Evolutionary conservation across 805 yeast species (phyloP), one percentile per base, ranked within the genome.

Genomic region (Yarrowia sp.): DNA sequence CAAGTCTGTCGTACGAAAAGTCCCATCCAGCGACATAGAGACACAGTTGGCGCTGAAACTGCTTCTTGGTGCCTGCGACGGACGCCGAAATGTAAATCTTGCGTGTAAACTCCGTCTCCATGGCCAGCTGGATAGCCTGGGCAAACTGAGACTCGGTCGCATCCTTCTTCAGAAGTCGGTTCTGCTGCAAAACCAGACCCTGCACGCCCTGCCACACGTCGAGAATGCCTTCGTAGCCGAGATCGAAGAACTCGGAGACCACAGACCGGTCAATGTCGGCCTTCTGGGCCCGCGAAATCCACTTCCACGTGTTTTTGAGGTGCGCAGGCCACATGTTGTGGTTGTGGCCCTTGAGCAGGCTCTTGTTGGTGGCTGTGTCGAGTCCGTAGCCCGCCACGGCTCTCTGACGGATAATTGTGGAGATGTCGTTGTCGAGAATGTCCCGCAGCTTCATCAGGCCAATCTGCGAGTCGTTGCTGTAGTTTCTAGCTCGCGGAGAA

Each of bases 1-100:
- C 96, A 65, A 90, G 80, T 70, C 90, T 96, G 24, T 81, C 76
- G 16, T 82, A 81, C 1, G 90, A 85, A 68, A 89, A 84, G 68
- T 89, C 90, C 96, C 97, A 92, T 1, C 98, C 98, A 33, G 91
- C 86, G 14, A 90, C 89, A 46, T 86, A 83, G 75, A 92, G 76
- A 68, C 97, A 90, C 13, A 92, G 75, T 66, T 84, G 84, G 65
- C 98, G 75, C 69, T 88, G 92, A 2, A 84, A 78, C 63, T 83
- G 83, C 47, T 80, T 78, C 12, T 77, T 79, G 62, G 83, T 80
- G 14, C 76, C 74, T 14, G 70, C 55, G 2, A 65, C 60, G 2
- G 64, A 44, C 1, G 66, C 53, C 6, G 71, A 68, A 7, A 72
- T 70, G 62, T 68, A 74, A 6, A 71, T 70, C 1, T 55, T 56